These are phyloP conservation scores for Pittosporum tobira DNA, from an alignment of 129 eudicot genomes.

Conservation along the genomic window DNA sequence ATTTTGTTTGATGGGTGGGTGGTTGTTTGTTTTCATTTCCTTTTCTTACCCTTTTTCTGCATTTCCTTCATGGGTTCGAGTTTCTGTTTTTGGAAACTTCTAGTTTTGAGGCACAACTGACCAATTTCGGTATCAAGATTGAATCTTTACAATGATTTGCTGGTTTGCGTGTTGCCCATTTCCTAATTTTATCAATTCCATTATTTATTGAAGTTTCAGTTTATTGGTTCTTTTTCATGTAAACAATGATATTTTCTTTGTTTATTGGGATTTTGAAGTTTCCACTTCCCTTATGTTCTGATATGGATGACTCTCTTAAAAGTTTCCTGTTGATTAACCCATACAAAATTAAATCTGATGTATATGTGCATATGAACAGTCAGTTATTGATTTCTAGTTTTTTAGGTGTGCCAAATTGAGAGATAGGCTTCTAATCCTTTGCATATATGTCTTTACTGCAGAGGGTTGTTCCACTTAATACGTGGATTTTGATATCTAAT, in stretches of 20 bases:
- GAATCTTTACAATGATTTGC: slow-evolving; percentile 12
- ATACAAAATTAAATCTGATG: not conserved
- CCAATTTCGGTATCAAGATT: slow-evolving; percentile 25
- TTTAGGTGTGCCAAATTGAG: not conserved
- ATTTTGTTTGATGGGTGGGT: slow-evolving; percentile 8
- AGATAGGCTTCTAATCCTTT: slow-evolving; percentile 16
- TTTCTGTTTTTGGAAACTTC: slow-evolving; percentile 10
- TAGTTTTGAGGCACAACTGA: not conserved
- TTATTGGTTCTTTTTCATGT: not conserved
- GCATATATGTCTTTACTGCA: slow-evolving; percentile 19
- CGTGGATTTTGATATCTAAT: slow-evolving; percentile 91
- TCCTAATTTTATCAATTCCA: not conserved
- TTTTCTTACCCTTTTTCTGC: not conserved
- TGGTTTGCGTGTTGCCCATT: not conserved
- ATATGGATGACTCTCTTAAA: not conserved
- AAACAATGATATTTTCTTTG: not conserved
- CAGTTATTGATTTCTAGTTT: not conserved
- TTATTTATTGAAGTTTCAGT: not conserved
- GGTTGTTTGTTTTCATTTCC: not conserved
- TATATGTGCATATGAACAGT: slow-evolving; percentile 4
- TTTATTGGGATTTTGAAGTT: not conserved
- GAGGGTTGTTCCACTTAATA: slow-evolving; percentile 86
- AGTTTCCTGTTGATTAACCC: not conserved
- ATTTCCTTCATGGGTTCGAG: slow-evolving; percentile 3
- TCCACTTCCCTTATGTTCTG: not conserved